A percentile compares a stretch with the other conserved stretches of the same genome.
phyloP scores from a whole-genome alignment of 305 asterid genomes.

The Salvia sclarea region DNA sequence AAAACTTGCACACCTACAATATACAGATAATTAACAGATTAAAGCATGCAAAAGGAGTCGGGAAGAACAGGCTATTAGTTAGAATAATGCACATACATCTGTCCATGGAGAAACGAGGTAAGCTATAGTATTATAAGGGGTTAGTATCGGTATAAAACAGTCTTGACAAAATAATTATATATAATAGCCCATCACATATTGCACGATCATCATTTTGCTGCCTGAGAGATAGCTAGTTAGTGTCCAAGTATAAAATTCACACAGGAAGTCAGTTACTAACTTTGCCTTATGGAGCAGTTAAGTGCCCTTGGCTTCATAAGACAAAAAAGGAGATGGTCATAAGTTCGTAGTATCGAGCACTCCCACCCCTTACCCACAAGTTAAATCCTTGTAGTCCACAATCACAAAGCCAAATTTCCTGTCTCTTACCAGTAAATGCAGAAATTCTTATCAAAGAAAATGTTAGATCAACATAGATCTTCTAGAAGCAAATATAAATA shows the following conservation, averaged over 20 bases:
- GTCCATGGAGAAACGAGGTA: constrained; percentile 10
- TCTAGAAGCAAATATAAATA: constrained; percentile 24
- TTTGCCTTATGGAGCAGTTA: constrained; percentile 20
- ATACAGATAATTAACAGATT: constrained; percentile 24
- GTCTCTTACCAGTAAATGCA: constrained; percentile 4
- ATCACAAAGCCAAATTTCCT: constrained; percentile 12
- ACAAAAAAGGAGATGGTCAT: background rate
- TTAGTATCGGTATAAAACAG: constrained; percentile 27
- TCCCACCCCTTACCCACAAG: constrained; percentile 1
- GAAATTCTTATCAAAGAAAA: constrained; percentile 14
- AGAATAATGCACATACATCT: constrained; percentile 25
- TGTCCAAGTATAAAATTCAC: constrained; percentile 2
- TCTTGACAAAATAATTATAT: constrained; percentile 18
- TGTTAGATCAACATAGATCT: constrained; percentile 17
- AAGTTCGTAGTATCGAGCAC: background rate
- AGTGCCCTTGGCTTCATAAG: background rate
- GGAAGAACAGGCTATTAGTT: background rate
- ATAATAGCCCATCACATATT: constrained; percentile 13
- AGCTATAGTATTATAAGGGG: constrained; percentile 31
- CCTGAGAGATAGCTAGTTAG: constrained; percentile 19
- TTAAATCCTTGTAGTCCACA: background rate
- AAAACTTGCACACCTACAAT: constrained; percentile 83
- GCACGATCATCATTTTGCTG: constrained; percentile 23
- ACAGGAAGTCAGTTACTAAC: background rate
- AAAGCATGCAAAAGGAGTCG: constrained; percentile 33